phyloP scores from a whole-genome alignment of 805 yeast species.

The Metschnikowia cubensis region DNA sequence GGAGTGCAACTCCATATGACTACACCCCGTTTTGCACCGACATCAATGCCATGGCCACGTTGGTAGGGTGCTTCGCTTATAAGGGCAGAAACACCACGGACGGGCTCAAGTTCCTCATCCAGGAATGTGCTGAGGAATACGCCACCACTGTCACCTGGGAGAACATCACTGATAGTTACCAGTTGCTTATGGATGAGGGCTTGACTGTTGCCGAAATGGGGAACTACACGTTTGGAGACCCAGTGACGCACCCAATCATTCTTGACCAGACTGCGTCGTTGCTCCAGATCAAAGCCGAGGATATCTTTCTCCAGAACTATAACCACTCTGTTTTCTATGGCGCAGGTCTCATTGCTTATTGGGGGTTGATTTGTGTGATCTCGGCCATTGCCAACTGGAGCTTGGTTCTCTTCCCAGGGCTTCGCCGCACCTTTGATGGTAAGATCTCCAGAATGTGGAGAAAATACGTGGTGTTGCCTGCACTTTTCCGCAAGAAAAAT shows the following conservation, averaged over 20 bases:
- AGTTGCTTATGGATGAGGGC: constrained; percentile 6
- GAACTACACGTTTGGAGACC: constrained; percentile 15
- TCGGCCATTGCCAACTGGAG: constrained; percentile 43
- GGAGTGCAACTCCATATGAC: constrained; percentile 5
- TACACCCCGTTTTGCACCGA: constrained; percentile 11
- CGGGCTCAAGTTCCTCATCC: constrained; percentile 5
- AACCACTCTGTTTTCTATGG: constrained; percentile 36
- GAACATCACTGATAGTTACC: constrained; percentile 11
- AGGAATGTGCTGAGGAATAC: constrained; percentile 7
- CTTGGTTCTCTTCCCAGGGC: constrained; percentile 35
- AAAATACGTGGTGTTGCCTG: constrained; percentile 27
- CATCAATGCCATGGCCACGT: constrained; percentile 13
- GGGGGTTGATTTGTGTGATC: constrained; percentile 43
- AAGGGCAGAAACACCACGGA: constrained; percentile 6
- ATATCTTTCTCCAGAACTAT: constrained; percentile 35
- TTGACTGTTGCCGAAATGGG: constrained; percentile 8
- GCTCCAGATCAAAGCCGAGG: constrained; percentile 21
- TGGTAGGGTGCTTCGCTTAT: constrained; percentile 11
- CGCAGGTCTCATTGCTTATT: constrained; percentile 43
- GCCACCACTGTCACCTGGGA: constrained; percentile 6
- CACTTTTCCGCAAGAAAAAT: constrained; percentile 18
- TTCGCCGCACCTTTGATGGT: constrained; percentile 28
- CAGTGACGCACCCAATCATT: constrained; percentile 22
- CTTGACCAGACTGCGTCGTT: constrained; percentile 9
- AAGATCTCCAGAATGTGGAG: constrained; percentile 23